Evolutionary conservation across 2,329 filamentous ascomycete species (phyloP).

Genomic region (Parascedosporium putredinis): DNA sequence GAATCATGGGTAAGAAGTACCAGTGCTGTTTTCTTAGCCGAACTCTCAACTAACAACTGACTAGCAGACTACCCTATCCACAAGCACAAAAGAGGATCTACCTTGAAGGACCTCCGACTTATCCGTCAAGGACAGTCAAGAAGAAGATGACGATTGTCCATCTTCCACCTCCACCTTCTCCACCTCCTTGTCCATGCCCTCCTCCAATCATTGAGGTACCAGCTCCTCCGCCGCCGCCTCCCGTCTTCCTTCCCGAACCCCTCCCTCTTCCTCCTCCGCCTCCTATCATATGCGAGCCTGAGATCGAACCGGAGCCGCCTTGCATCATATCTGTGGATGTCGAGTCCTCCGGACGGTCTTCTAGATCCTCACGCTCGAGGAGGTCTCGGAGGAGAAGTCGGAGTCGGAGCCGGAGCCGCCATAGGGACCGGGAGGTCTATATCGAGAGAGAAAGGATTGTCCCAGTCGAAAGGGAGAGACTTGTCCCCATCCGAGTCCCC

Average conservation of each 20-base stretch:
- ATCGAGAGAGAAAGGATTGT: conserved; percentile 8
- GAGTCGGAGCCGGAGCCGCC: conserved; percentile 4
- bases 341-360: conserved; percentile 9
- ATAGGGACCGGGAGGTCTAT: conserved; percentile 3
- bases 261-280: background rate
- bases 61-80: background rate
- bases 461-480: background rate
- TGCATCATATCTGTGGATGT: conserved; percentile 8
- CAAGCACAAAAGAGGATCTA: conserved; percentile 5
- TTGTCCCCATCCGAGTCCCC: conserved; percentile 3
- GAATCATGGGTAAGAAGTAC: conserved; percentile 1
- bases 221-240: background rate
- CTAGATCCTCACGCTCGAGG: conserved; percentile 1
- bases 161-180: background rate
- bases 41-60: background rate
- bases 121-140: conserved; percentile 6
- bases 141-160: conserved; percentile 6
- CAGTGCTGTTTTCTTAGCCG: background rate
- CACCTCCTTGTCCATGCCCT: background rate
- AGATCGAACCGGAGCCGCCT: background rate
- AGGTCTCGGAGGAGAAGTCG: conserved; percentile 10
- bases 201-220: conserved; percentile 5
- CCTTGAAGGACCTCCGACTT: conserved; percentile 7
- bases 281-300: background rate
- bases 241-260: background rate